Conservation (phyloP, 140 eudicot species). For the Ambrosia hybrid region DNA sequence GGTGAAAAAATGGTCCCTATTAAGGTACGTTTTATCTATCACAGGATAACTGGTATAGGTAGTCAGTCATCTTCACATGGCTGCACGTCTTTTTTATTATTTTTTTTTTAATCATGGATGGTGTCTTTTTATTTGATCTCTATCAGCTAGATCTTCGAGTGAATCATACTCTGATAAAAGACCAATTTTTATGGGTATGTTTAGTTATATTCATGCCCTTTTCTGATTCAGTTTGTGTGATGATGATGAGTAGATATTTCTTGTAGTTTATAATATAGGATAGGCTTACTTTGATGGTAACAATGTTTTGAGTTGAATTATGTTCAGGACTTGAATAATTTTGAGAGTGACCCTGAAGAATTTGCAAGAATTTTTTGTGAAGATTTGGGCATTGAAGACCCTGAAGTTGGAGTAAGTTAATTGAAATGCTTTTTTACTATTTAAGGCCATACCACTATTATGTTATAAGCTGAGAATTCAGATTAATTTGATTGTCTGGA, state of each 20-base stretch:
- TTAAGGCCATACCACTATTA: background rate
- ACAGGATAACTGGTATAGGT: background rate
- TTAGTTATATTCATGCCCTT: background rate
- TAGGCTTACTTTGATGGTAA: conserved; percentile 15
- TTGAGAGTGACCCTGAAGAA: conserved; percentile 98
- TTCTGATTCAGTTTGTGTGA: conserved; percentile 12
- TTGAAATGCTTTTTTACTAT: background rate
- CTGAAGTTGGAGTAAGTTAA: conserved; percentile 92
- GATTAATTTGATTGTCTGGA: background rate
- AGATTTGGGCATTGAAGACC: conserved; percentile 89
- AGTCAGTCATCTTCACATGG: background rate
- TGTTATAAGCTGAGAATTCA: background rate
- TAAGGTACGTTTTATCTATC: conserved; percentile 57
- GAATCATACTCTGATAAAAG: conserved; percentile 82
- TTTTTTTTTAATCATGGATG: conserved; percentile 11
- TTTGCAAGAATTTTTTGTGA: conserved; percentile 83
- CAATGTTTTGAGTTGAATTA: conserved; percentile 19
- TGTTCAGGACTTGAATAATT: conserved; percentile 86
- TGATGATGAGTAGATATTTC: conserved; percentile 6
- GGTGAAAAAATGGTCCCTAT: conserved; percentile 95
- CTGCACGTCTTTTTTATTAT: background rate
- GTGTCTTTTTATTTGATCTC: conserved; percentile 24
- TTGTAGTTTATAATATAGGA: background rate
- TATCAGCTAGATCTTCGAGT: conserved; percentile 93
- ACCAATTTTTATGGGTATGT: conserved; percentile 95